A percentile compares a stretch with the other conserved stretches of the same genome.
phyloP scores from a whole-genome alignment of 164 flowering plant species.

The Warburgia ugandensis region DNA sequence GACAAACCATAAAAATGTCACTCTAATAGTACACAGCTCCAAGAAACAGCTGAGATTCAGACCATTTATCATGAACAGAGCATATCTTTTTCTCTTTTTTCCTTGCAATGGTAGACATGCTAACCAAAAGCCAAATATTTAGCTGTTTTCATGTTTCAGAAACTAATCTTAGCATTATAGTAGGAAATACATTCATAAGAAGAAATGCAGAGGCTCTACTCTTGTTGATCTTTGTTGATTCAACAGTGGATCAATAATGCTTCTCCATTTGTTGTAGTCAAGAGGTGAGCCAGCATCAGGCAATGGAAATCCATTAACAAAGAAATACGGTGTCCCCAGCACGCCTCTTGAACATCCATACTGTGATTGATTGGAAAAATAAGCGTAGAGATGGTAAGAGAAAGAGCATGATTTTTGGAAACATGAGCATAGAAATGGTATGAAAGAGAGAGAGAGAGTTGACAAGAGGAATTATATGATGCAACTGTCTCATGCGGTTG shows the following conservation, averaged over 20 bases:
- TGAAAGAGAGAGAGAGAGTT: background rate
- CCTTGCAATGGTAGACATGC: no score
- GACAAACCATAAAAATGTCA: no score
- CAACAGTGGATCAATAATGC: slow-evolving; percentile 54
- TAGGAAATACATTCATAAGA: background rate
- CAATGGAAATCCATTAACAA: slow-evolving; percentile 62
- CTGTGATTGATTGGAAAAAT: slow-evolving; percentile 22
- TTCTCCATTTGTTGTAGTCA: slow-evolving; percentile 60
- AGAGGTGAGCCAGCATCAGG: slow-evolving; percentile 46
- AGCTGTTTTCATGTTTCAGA: no score
- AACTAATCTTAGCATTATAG: no score
- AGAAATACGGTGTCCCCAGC: slow-evolving; percentile 66
- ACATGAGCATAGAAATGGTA: background rate
- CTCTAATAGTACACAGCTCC: no score
- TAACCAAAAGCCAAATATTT: no score
- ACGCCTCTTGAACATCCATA: slow-evolving; percentile 80
- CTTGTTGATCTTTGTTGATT: background rate
- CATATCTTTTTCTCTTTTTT: no score
- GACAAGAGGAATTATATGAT: background rate
- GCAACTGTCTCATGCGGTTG: background rate
- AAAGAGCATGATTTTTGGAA: background rate
- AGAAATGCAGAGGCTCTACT: background rate
- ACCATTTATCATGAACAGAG: no score
- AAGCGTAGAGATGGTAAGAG: background rate
- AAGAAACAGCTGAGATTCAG: no score